Conservation (phyloP, 2,329 filamentous ascomycete genomes). For the Helicocarpus griseus region DNA sequence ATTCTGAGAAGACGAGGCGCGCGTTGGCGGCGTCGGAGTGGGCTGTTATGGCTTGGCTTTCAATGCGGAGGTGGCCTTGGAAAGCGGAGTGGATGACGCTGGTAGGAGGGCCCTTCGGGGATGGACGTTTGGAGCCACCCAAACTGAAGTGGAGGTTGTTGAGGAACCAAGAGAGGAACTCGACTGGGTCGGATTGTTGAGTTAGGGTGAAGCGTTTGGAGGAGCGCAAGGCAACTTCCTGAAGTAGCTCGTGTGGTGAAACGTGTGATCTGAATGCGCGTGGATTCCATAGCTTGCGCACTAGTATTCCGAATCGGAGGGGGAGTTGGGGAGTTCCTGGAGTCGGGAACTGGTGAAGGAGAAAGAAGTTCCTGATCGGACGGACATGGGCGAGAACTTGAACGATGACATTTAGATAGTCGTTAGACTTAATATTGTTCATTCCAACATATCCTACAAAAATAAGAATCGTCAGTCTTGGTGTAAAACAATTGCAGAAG, state of each 20-base stretch:
- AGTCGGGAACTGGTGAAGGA: slow-evolving; percentile 67
- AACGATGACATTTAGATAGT: slow-evolving; percentile 93
- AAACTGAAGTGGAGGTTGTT: slow-evolving; percentile 90
- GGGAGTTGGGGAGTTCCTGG: slow-evolving; percentile 65
- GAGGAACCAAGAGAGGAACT: slow-evolving; percentile 95
- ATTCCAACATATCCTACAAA: slow-evolving; percentile 72
- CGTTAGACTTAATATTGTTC: slow-evolving; percentile 99
- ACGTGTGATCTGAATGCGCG: slow-evolving; percentile 94
- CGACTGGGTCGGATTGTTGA: slow-evolving; percentile 85
- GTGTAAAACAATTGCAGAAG: neutral
- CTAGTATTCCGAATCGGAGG: slow-evolving; percentile 75
- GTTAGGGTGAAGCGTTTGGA: slow-evolving; percentile 90
- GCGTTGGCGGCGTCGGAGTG: slow-evolving; percentile 73
- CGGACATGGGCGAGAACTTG: slow-evolving; percentile 85
- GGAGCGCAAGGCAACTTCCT: slow-evolving; percentile 83
- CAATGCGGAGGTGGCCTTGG: slow-evolving; percentile 83
- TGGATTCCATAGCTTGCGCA: slow-evolving; percentile 97
- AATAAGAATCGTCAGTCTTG: slow-evolving; percentile 1
- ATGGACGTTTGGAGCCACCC: slow-evolving; percentile 79
- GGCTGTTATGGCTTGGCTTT: slow-evolving; percentile 87
- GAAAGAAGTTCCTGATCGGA: slow-evolving; percentile 82
- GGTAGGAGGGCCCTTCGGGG: slow-evolving; percentile 45
- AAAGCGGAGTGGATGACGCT: slow-evolving; percentile 89
- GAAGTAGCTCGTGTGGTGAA: slow-evolving; percentile 90
- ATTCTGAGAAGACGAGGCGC: slow-evolving; percentile 85